Base-by-base conservation (phyloP, 2,329 filamentous ascomycete species). In the Trichophyton verrucosum region DNA sequence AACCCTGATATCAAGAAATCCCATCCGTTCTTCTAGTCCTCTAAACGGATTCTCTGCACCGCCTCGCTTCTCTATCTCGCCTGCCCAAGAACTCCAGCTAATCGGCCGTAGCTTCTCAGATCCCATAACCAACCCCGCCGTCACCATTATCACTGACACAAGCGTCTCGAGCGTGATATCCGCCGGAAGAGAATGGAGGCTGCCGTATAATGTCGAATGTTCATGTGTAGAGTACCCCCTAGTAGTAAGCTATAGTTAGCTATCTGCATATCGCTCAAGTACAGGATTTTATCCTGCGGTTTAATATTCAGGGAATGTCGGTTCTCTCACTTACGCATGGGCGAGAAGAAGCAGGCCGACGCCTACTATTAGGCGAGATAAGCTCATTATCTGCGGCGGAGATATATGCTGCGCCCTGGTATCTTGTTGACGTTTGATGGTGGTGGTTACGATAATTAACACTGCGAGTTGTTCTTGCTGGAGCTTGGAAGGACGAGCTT, bases 201-300 rank as follows among this genome's bases (percentile, higher is more conserved):
- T 79, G 61, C 86, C 82, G 67, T 86, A 83, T 57, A 95, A 82
- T 22, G 85, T 80, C 5, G 89, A 87, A 76, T 96, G 89, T 77
- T 99, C 94, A 75, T 96, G 88, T 55, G 91, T 91, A 58, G 94
- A 99, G 76, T 97, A 99, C 76, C 91, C 95, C 65, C 94, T 99
- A 71, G 60, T 40, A 27, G n/a, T 33, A 17, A n/a, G 7, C 11
- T n/a, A 15, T 9, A 5, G 40, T 44, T 44, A 44, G 40, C 40
- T 44, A n/a, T 44, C 40, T 6, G 15, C 15, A 3, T 2, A 1
- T 20, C n/a, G 40, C n/a, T 17, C 7, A 15, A n/a, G 15, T 3
- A 44, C n/a, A 30, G n/a, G 40, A 13, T 44, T 44, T 17, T 44
- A n/a, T 44, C n/a, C 7, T n/a, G 40, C n/a, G 40, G 40, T 44